Conservation (phyloP, 345 rosid genomes). For the Geranium rotundifolium region DNA sequence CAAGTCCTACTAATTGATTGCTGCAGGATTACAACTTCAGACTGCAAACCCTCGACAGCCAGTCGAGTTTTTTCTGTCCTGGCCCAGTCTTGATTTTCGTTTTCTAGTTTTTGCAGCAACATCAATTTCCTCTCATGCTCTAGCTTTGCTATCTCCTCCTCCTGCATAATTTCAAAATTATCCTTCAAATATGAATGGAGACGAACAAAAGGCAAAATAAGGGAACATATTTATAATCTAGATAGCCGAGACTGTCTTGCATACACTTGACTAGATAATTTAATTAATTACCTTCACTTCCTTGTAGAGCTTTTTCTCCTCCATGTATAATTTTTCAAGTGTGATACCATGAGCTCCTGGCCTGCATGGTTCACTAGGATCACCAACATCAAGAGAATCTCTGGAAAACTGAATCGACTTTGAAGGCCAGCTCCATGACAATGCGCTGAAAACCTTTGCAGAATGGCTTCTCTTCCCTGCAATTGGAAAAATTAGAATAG, state of each 20-base stretch:
- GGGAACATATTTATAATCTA: too few relatives aligned
- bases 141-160: conserved; percentile 57
- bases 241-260: neutral
- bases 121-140: conserved; percentile 60
- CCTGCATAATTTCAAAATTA: conserved; percentile 26
- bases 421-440: conserved; percentile 92
- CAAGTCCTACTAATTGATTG: conserved; percentile 44
- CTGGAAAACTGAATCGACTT: conserved; percentile 45
- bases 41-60: conserved; percentile 47
- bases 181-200: too few relatives aligned
- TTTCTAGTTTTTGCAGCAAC: conserved; percentile 57
- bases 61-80: conserved; percentile 58
- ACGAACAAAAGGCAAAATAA: too few relatives aligned
- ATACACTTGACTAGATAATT: neutral
- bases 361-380: conserved; percentile 55
- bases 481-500: neutral
- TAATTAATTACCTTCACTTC: conserved; percentile 59
- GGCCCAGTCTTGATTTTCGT: conserved; percentile 39
- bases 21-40: conserved; percentile 41
- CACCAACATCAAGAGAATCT: conserved; percentile 25
- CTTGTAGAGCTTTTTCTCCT: conserved; percentile 79
- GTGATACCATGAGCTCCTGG: conserved; percentile 81
- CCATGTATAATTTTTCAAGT: conserved; percentile 58
- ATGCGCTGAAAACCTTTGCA: conserved; percentile 78
- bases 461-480: conserved; percentile 78